phyloP scores from a whole-genome alignment of 2,329 filamentous ascomycete species.

The Stagonosporopsis rhizophila region DNA sequence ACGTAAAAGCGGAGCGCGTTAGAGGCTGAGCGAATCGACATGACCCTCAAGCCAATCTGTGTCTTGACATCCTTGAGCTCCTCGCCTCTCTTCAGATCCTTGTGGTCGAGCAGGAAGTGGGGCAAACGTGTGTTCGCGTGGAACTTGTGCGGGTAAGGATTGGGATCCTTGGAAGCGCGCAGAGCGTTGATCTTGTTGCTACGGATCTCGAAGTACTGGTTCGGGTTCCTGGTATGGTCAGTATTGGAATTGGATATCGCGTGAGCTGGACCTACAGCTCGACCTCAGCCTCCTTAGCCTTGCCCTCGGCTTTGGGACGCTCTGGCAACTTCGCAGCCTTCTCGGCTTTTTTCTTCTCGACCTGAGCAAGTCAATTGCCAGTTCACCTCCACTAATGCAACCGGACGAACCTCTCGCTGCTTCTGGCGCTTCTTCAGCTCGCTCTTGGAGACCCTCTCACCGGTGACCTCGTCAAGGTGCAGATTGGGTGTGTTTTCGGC shows the following conservation, averaged over 20 bases:
- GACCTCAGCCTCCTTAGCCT: slow-evolving; percentile 64
- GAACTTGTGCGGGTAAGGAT: slow-evolving; percentile 93
- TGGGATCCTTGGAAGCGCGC: slow-evolving; percentile 73
- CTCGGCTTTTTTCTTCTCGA: slow-evolving; percentile 84
- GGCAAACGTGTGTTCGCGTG: slow-evolving; percentile 81
- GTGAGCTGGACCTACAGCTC: slow-evolving; percentile 67
- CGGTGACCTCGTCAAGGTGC: slow-evolving; percentile 89
- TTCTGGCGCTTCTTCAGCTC: slow-evolving; percentile 93
- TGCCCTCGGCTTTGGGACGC: slow-evolving; percentile 61
- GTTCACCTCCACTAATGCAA: background rate
- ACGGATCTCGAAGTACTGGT: slow-evolving; percentile 95
- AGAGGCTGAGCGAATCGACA: slow-evolving; percentile 51
- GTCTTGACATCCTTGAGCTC: slow-evolving; percentile 76
- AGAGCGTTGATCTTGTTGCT: slow-evolving; percentile 81
- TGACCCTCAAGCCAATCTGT: slow-evolving; percentile 83
- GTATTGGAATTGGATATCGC: slow-evolving; percentile 60
- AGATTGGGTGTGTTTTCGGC: slow-evolving; percentile 63
- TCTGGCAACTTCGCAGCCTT: slow-evolving; percentile 75
- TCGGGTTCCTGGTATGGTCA: slow-evolving; percentile 13
- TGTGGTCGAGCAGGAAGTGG: slow-evolving; percentile 80
- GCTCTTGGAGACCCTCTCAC: slow-evolving; percentile 72
- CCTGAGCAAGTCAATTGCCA: background rate
- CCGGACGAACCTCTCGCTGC: slow-evolving; percentile 71
- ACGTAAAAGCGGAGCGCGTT: slow-evolving; percentile 42
- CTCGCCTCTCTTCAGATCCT: slow-evolving; percentile 87